Base-by-base conservation (phyloP, 2,329 filamentous ascomycete species). In the Pestalotiopsis fici region DNA sequence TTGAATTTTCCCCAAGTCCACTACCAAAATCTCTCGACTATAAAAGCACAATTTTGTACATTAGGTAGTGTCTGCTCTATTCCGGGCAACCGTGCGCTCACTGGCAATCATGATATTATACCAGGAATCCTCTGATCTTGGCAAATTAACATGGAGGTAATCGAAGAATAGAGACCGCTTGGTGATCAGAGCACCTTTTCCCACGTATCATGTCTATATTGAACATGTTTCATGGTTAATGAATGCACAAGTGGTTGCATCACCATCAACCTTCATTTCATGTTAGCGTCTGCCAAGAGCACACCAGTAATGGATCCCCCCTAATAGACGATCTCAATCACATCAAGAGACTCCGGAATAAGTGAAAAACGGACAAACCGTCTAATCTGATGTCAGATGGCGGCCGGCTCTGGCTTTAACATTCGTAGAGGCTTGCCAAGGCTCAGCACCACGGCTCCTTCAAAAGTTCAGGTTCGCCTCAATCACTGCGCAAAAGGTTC, bases 321-420 rank as follows among this genome's bases (percentile, higher is more conserved):
- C 55, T 25, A 31, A 57, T 6, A 31, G 55, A 57, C 25, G 23
- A 57, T 57, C 43, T 50, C 7, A 23, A 50, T 50, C 55, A 57
- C 25, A 15, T 57, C 55, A 31, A 57, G 21, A 21, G 43, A 50
- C 18, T 50, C 18, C 55, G 23, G 55, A 23, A 27, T 27, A 31
- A 57, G 13, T 27, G 23, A 57, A 18, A 57, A 4, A 25, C n/a
- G 21, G 43, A 50, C 43, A 50, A 18, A n/a, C 43, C 9, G 31
- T 21, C 57, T 60, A 35, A 60, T 60, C 57, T 60, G 57, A 60
- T 60, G 57, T 60, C 57, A 60, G 57, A 60, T 37, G 57, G 28
- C 31, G n/a, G 9, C n/a, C 25, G 18, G 57, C 55, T 31, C 55
- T 15, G 55, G 23, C 28, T 37, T 27, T 21, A 60, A 37, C 25